phyloP scores from a whole-genome alignment of 2,329 filamentous ascomycete species.

The Karstenula rhodostoma region DNA sequence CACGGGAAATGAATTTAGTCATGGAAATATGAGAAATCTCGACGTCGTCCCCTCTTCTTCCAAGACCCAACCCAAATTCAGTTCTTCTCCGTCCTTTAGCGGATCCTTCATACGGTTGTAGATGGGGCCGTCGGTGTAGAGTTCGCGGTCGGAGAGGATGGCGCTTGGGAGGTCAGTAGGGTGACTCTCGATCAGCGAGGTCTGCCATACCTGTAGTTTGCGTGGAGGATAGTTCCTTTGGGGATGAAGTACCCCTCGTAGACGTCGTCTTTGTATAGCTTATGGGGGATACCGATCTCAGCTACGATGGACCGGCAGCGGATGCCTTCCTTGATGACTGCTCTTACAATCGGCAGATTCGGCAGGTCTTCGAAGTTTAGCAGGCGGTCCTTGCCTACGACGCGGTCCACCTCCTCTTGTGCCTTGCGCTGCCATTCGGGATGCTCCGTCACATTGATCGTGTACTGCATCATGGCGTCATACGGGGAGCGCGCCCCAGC shows the following conservation, averaged over 20 bases:
- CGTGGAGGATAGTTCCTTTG: background rate
- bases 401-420: slow-evolving; percentile 1
- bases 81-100: too few species aligned
- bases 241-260: slow-evolving; percentile 5
- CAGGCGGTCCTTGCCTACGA: slow-evolving; percentile 1
- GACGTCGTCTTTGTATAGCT: slow-evolving; percentile 1
- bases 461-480: slow-evolving; percentile 2
- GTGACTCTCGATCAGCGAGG: background rate
- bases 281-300: slow-evolving; percentile 46
- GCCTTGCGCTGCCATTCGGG: slow-evolving; percentile 5
- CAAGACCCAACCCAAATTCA: too few species aligned
- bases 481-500: slow-evolving; percentile 2
- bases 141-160: slow-evolving; percentile 1
- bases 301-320: slow-evolving; percentile 38
- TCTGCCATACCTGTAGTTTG: background rate
- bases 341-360: background rate
- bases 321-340: slow-evolving; percentile 1
- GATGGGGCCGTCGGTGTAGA: slow-evolving; percentile 1
- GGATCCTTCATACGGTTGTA: background rate
- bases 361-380: background rate
- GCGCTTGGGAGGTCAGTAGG: background rate
- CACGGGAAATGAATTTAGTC: too few species aligned
- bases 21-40: too few species aligned
- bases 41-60: too few species aligned
- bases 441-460: slow-evolving; percentile 1